Conservation (phyloP, 331 rosid species). For the Acacia pycnantha region DNA sequence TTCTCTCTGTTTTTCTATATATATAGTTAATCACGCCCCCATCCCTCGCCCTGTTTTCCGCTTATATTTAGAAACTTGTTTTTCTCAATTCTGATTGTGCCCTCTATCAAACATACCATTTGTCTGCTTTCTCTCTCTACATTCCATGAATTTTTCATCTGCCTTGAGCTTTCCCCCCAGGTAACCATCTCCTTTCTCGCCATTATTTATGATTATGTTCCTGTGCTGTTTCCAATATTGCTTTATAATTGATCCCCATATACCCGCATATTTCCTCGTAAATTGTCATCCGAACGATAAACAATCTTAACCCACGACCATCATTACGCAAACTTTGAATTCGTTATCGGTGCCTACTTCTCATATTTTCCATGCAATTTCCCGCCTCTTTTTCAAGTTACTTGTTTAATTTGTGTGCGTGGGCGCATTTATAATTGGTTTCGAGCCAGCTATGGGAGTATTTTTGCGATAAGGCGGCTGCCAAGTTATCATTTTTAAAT, state of each 20-base stretch:
- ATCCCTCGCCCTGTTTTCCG: neutral
- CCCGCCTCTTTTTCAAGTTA: neutral
- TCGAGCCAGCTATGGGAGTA: neutral
- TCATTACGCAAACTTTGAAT: neutral
- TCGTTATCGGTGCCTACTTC: neutral
- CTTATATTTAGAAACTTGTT: neutral
- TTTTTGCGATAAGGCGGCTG: neutral
- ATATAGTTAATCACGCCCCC: neutral
- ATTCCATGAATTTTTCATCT: slow-evolving; percentile 16
- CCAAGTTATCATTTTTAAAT: neutral
- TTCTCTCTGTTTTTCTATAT: neutral
- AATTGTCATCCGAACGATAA: neutral
- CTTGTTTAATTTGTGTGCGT: neutral
- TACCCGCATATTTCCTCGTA: neutral
- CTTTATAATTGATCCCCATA: neutral
- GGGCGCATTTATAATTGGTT: neutral
- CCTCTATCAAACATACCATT: slow-evolving; percentile 9
- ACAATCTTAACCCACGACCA: neutral
- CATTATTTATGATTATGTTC: neutral
- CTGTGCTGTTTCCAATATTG: neutral
- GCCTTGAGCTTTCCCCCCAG: neutral
- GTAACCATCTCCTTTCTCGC: neutral
- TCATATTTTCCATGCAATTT: neutral
- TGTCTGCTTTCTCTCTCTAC: slow-evolving; percentile 17
- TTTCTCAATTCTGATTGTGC: neutral